Evolutionary conservation across 169 alveolate genomes (phyloP), one percentile per base, ranked within the genome.

Genomic region (Eimeria necatrix): DNA sequence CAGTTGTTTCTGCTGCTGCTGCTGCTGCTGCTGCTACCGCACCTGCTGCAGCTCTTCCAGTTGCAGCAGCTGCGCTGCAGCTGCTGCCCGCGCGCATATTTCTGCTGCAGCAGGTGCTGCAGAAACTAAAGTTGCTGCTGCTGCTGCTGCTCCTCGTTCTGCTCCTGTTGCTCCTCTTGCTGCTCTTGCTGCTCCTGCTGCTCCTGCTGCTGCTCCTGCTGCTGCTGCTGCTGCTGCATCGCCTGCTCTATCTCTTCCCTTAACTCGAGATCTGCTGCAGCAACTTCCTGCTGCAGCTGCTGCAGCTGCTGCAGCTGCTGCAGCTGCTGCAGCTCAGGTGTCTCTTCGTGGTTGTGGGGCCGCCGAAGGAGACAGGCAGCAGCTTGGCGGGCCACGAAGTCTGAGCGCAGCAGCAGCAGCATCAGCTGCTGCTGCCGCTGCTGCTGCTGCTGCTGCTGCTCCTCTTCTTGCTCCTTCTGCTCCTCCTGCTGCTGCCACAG

Each of bases 401-500:
- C 81, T 4, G 81, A 71, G 51, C 81, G 81, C 81, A 71, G 51
- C 81, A 71, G 51, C 46, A 71, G 48, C 81, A 71, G 81, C 81
- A 71, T 26, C 81, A 71, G 81, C 16, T 56, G 8, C 64, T 56
- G 64, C 64, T 56, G 64, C 14, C 14, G 64, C 64, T 56, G 20
- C 14, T 56, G 64, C 64, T 56, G 64, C 14, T 56, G 64, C 64
- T 56, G 64, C n/a, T n/a, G n/a, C 64, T 56, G 64, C 8, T 8
- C 64, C 8, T 9, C n/a, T n/a, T n/a, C n/a, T n/a, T n/a, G n/a
- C n/a, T n/a, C n/a, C n/a, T n/a, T n/a, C n/a, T n/a, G n/a, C n/a
- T n/a, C n/a, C n/a, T n/a, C n/a, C n/a, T n/a, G n/a, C n/a, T n/a
- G n/a, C n/a, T n/a, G n/a, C n/a, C n/a, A n/a, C n/a, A n/a, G n/a